Percentiles rank a stretch among this genome's conserved stretches.
Evolutionary conservation across 495 filamentous ascomycete species (phyloP).

Genomic region (Neurospora tetraspora): DNA sequence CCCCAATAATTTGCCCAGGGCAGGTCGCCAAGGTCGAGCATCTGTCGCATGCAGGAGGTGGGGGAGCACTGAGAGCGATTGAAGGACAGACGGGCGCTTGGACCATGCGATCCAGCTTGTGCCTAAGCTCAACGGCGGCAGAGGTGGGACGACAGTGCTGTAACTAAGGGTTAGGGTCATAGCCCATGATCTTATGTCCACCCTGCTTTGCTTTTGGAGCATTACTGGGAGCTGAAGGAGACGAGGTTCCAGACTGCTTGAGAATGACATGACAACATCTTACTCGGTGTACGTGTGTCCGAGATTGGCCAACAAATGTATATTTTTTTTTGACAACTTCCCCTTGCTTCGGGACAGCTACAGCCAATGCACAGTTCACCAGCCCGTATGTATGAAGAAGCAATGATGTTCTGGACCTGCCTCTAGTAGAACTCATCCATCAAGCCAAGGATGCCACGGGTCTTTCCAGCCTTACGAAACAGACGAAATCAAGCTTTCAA

Average conservation of each 20-base stretch:
- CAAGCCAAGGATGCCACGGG: neutral
- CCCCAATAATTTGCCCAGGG: conserved; percentile 6
- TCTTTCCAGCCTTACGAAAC: neutral
- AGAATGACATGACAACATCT: too few species aligned
- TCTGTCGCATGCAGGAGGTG: conserved; percentile 2
- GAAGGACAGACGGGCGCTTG: neutral
- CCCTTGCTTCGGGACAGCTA: neutral
- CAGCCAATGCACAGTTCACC: neutral
- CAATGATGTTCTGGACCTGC: neutral
- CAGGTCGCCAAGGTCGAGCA: neutral
- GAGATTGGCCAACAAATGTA: too few species aligned
- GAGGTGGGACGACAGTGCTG: neutral
- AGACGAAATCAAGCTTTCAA: neutral
- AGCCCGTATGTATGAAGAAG: neutral
- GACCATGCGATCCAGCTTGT: neutral
- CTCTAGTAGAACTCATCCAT: neutral
- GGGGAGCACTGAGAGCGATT: neutral
- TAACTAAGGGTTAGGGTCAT: neutral
- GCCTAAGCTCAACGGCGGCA: neutral
- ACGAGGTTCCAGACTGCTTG: too few species aligned
- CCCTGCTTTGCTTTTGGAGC: too few species aligned
- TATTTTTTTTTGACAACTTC: neutral
- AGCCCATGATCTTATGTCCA: neutral
- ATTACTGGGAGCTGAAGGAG: neutral
- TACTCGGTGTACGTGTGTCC: too few species aligned